Conservation (phyloP, 225 moss, liverwort and hornwort species). For the Bryoerythrophyllum caledonicum region DNA sequence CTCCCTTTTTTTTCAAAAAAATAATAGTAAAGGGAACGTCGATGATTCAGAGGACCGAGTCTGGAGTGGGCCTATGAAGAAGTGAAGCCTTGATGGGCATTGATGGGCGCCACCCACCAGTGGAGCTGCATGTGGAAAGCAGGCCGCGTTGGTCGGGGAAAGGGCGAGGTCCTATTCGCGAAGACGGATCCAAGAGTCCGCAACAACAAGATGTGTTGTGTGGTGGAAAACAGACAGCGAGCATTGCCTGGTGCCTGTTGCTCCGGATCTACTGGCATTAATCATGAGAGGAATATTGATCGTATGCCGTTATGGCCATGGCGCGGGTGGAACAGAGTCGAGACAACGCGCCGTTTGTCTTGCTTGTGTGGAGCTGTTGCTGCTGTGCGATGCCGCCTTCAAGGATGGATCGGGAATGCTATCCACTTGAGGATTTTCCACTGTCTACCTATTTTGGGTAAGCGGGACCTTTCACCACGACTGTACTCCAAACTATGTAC, state of each 20-base stretch:
- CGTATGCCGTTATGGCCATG: background rate
- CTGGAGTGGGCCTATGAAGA: too few relatives aligned
- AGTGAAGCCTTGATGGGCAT: background rate
- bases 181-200: background rate
- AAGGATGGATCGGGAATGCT: too few relatives aligned
- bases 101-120: slow-evolving; percentile 31
- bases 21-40: too few relatives aligned
- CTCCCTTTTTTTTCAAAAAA: background rate
- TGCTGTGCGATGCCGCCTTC: too few relatives aligned
- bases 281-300: background rate
- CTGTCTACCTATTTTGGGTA: too few relatives aligned
- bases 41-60: too few relatives aligned
- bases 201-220: background rate
- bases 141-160: background rate
- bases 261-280: background rate
- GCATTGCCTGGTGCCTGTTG: background rate
- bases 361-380: too few relatives aligned
- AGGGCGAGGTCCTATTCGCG: background rate
- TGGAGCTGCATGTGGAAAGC: background rate
- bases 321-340: background rate
- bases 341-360: background rate
- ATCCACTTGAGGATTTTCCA: background rate
- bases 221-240: background rate
- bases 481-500: too few relatives aligned
- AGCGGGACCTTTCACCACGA: too few relatives aligned